Percentiles rank a stretch among this genome's conserved stretches.
phyloP scores from a whole-genome alignment of 2,329 filamentous ascomycete genomes.

The Ophiocordyceps camponoti-leonardi region DNA sequence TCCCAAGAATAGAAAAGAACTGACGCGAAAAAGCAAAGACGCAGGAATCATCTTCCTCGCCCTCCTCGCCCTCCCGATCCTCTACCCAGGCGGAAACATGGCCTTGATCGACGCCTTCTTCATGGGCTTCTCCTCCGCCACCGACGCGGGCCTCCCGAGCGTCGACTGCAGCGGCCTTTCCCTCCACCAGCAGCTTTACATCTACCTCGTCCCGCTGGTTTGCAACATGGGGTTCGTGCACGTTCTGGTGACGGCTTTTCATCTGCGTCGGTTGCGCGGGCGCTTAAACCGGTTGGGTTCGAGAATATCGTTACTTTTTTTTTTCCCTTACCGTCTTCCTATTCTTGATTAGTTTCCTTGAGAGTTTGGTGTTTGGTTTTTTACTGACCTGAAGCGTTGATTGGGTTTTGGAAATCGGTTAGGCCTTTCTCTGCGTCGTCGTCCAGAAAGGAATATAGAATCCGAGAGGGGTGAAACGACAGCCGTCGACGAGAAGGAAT shows the following conservation, averaged over 20 bases:
- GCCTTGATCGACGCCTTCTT: slow-evolving; percentile 27
- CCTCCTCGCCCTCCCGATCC: slow-evolving; percentile 1
- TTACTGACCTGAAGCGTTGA: too few relatives aligned
- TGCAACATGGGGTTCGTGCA: slow-evolving; percentile 32
- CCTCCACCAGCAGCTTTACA: slow-evolving; percentile 31
- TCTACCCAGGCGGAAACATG: slow-evolving; percentile 1
- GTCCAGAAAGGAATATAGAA: not conserved
- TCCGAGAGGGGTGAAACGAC: not conserved
- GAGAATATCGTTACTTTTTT: slow-evolving; percentile 1
- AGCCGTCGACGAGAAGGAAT: too few relatives aligned
- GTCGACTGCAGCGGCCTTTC: slow-evolving; percentile 29
- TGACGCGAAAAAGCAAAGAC: not conserved
- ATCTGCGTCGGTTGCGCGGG: slow-evolving; percentile 30
- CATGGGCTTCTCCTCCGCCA: slow-evolving; percentile 29
- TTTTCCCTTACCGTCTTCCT: too few relatives aligned
- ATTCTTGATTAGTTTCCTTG: too few relatives aligned
- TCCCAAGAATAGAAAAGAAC: too few relatives aligned
- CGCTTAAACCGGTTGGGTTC: slow-evolving; percentile 21
- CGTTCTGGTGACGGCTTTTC: slow-evolving; percentile 26
- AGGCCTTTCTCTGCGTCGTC: not conserved
- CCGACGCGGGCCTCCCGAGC: slow-evolving; percentile 33
- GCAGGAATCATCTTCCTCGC: slow-evolving; percentile 1
- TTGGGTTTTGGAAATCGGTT: too few relatives aligned
- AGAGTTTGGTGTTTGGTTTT: too few relatives aligned
- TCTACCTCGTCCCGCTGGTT: slow-evolving; percentile 31